Evolutionary conservation across 257 asterid genomes (phyloP), one percentile per base, ranked within the genome.

Genomic region (Fraxinus anomala): DNA sequence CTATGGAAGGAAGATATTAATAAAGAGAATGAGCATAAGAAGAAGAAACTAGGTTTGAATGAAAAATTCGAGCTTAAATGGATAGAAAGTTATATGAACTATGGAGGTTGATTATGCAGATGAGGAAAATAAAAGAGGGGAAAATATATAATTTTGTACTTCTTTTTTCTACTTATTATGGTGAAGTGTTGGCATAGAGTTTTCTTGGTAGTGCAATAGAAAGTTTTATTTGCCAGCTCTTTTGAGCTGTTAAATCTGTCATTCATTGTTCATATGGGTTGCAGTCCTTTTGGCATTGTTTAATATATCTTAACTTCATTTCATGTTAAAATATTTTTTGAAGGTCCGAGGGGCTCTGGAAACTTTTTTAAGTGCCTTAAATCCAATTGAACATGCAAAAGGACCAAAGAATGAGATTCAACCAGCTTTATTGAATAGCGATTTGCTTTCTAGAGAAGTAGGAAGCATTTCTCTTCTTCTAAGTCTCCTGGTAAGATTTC

Each of bases 301-400:
- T 63, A n/a, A 8, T 12, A 26, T 49, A 16, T 79, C 73, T 33
- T 23, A n/a, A 21, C 69, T 75, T 44, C 68, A 72, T 34, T 74
- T 80, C 59, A 79, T 65, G 30, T 71, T 82, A 31, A 79, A 66
- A 14, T 14, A 14, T 72, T 70, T 44, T 83, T 81, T 83, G 82
- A 87, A 96, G 99, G 96, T 96, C 77, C 90, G 97, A 37, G 97
- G 98, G 79, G 90, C 97, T 72, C 82, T 94, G 23, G 97, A 94
- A 88, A 92, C 96, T 85, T 86, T 94, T 80, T 89, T 91, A 30
- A 79, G 93, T 75, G 97, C 98, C 79, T 85, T 94, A 80, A 90
- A 87, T 79, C 96, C 97, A 70, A 75, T 92, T 75, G 90, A 84
- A 79, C 94, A 86, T 77, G 90, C 84, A 75, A 91, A 80, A 83